Percentiles rank a stretch among this genome's conserved stretches.
Evolutionary conservation across 108 stramenopile species (phyloP).

Genomic region (Skeletonema marinoi): DNA sequence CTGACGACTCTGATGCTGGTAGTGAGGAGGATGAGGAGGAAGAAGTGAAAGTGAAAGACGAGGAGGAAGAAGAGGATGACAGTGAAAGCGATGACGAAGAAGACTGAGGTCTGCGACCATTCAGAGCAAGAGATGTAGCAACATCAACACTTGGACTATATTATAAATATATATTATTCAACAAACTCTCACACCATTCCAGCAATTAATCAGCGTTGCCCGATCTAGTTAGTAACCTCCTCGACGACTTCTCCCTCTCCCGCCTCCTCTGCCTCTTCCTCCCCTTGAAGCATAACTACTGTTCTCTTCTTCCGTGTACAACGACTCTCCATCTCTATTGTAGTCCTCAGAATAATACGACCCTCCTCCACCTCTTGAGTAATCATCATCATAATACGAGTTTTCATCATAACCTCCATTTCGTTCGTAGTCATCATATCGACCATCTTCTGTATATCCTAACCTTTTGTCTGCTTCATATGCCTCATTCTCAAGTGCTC

Average conservation of each 20-base stretch:
- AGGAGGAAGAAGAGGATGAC: not conserved
- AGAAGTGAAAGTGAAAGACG: not conserved
- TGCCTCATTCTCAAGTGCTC: constrained; percentile 28
- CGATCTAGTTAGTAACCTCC: not conserved
- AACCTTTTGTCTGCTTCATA: constrained; percentile 20
- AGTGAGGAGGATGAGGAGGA: not conserved
- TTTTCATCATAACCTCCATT: not conserved
- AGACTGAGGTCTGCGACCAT: not conserved
- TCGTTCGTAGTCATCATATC: not conserved
- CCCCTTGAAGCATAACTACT: not conserved
- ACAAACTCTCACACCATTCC: not conserved
- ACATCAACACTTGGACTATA: not conserved
- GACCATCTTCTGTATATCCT: constrained; percentile 4
- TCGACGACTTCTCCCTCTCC: not conserved
- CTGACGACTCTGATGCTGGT: not conserved
- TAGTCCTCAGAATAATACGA: not conserved
- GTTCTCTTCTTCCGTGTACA: not conserved
- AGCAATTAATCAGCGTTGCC: not conserved
- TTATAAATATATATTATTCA: not conserved
- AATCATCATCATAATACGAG: not conserved
- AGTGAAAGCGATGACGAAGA: constrained; percentile 2
- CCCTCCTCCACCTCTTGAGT: not conserved
- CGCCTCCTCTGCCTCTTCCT: not conserved
- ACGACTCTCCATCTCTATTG: not conserved
- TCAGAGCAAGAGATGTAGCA: not conserved